Evolutionary conservation across 2,329 filamentous ascomycete species (phyloP).

Genomic region (Aspergillus tubingensis): DNA sequence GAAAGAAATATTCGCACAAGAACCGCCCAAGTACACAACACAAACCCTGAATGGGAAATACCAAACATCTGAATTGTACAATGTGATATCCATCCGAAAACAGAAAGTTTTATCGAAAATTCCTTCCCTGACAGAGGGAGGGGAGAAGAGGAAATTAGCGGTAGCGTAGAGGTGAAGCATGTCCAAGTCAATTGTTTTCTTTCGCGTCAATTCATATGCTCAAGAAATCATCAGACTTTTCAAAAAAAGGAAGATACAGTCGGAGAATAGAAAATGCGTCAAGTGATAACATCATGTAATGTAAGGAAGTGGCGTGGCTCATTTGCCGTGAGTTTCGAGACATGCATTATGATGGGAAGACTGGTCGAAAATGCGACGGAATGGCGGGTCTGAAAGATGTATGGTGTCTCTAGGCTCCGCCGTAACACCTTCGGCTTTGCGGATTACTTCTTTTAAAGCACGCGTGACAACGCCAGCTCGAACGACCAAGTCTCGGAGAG

Average conservation of each 20-base stretch:
- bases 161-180: constrained; percentile 13
- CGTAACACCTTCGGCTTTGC: constrained; percentile 51
- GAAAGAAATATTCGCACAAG: constrained; percentile 23
- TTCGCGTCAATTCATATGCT: constrained; percentile 20
- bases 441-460: constrained; percentile 52
- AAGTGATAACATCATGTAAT: constrained; percentile 9
- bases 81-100: constrained; percentile 3
- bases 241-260: constrained; percentile 15
- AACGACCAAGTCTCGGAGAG: constrained; percentile 62
- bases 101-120: not conserved
- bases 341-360: constrained; percentile 36
- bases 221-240: constrained; percentile 21
- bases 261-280: constrained; percentile 14
- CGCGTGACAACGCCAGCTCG: constrained; percentile 52
- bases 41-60: constrained; percentile 17
- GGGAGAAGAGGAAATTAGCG: constrained; percentile 15
- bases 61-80: constrained; percentile 25
- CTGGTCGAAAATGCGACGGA: constrained; percentile 52
- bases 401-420: constrained; percentile 29
- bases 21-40: constrained; percentile 27
- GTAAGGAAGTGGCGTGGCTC: constrained; percentile 19
- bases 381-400: constrained; percentile 45
- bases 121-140: not conserved
- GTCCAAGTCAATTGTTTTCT: constrained; percentile 10
- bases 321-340: constrained; percentile 28